Base-by-base conservation (phyloP, 192 early-diverging fungal species). In the Coemansia aciculifera region DNA sequence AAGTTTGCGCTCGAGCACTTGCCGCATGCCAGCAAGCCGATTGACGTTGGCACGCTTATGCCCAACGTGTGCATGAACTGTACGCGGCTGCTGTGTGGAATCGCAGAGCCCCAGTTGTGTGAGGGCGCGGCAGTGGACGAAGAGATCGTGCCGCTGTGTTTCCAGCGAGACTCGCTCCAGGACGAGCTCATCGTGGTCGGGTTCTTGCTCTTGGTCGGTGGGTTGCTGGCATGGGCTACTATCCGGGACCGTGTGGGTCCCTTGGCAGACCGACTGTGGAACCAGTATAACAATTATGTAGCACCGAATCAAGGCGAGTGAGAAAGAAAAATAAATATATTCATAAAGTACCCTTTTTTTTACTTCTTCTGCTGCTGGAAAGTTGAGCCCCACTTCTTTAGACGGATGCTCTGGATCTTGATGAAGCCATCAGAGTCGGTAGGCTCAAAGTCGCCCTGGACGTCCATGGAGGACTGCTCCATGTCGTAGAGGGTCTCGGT, bases 391-490 rank as follows among this genome's bases (percentile, higher is more conserved):
- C 90, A 93, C 84, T 93, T 93, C 87, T 91, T 93, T 63, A 99
- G 86, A 48, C 97, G 90, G 79, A 99, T 99, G 66, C 90, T 89
- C 75, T 95, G 93, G 75, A 94, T 95, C 87, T 94, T 95, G 89
- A 99, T 99, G 77, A 99, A 99, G 31, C 97, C 97, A 52, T 95
- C 93, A 36, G 95, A 93, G 75, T 95, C 95, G 40, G 76, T 66
- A n/a, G 95, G 97, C 70, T 93, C 88, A 85, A 95, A 95, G 62
- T 93, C 94, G 72, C 92, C 92, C 59, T 89, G 89, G 49, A 89
- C 89, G 80, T 98, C 95, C 97, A 99, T 99, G 60, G 92, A 94
- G 37, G 92, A 91, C 80, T 97, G 93, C 83, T 96, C 91, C 85
- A 90, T 90, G 83, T 99, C 93, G 69, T 99, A 99, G 65, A 99